Evolutionary conservation across 306 rosid genomes (phyloP).

Genomic region (Rubus idaeus): DNA sequence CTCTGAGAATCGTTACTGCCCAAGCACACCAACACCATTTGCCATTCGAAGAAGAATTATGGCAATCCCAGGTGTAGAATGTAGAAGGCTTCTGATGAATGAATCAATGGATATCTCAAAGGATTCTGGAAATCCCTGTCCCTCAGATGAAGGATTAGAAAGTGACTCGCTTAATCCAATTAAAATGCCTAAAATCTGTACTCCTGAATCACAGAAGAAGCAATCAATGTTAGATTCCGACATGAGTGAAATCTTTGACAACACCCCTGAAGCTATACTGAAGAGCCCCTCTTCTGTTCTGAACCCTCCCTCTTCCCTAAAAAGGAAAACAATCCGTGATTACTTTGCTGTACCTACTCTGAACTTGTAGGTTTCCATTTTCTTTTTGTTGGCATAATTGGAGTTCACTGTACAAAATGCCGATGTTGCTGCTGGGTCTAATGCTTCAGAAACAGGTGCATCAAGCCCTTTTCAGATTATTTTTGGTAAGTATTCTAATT

Average conservation of each 20-base stretch:
- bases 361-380: conserved; percentile 10
- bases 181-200: conserved; percentile 47
- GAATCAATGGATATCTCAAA: conserved; percentile 34
- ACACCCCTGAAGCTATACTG: conserved; percentile 67
- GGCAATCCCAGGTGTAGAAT: conserved; percentile 62
- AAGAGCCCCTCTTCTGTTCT: conserved; percentile 92
- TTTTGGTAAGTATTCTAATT: conserved; percentile 30
- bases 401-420: conserved; percentile 12
- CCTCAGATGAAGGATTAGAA: conserved; percentile 27
- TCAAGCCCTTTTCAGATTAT: conserved; percentile 6
- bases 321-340: conserved; percentile 82
- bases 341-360: conserved; percentile 63
- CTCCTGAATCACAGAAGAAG: conserved; percentile 52
- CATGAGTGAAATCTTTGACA: conserved; percentile 43
- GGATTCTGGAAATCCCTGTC: conserved; percentile 18
- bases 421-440: conserved; percentile 13
- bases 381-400: background rate
- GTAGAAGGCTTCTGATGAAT: conserved; percentile 42
- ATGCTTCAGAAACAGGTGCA: conserved; percentile 5
- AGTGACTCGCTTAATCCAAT: conserved; percentile 29
- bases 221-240: conserved; percentile 33
- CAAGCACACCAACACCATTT: conserved; percentile 39
- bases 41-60: conserved; percentile 70
- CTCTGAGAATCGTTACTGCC: conserved; percentile 35
- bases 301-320: conserved; percentile 79